These are phyloP conservation scores for Priceomyces castillae DNA, from an alignment of 805 yeast genomes.

Conservation along the genomic window DNA sequence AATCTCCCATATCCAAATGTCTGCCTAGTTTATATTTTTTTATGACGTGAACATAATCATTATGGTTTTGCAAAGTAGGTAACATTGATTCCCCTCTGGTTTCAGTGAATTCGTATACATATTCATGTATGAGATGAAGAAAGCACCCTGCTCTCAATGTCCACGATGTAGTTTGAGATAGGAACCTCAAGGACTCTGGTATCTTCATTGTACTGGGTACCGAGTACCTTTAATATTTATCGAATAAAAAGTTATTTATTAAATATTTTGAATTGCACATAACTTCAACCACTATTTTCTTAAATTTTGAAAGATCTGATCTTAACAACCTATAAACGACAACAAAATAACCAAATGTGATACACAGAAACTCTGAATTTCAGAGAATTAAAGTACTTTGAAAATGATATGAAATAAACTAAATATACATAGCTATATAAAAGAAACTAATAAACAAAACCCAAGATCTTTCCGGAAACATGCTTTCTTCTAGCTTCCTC, in stretches of 20 bases:
- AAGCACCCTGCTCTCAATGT: conserved; percentile 60
- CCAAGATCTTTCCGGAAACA: conserved; percentile 98
- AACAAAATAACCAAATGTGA: too few species aligned
- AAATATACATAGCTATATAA: neutral
- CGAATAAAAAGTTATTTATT: too few species aligned
- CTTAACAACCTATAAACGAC: too few species aligned
- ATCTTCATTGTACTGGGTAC: conserved; percentile 8
- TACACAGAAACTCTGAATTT: too few species aligned
- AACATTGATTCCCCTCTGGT: conserved; percentile 95
- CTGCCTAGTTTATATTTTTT: conserved; percentile 65
- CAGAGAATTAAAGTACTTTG: too few species aligned
- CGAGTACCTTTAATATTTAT: too few species aligned
- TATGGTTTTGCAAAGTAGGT: conserved; percentile 73
- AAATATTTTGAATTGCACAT: too few species aligned
- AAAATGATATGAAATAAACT: too few species aligned
- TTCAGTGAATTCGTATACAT: conserved; percentile 70
- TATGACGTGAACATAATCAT: conserved; percentile 77
- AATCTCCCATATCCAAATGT: conserved; percentile 74
- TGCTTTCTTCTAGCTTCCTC: conserved; percentile 99
- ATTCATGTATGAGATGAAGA: conserved; percentile 63
- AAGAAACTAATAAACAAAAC: conserved; percentile 79
- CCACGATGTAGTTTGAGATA: conserved; percentile 43
- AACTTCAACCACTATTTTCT: too few species aligned
- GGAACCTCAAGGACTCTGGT: conserved; percentile 25
- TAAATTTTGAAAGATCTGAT: too few species aligned